Evolutionary conservation across 495 filamentous ascomycete genomes (phyloP), one percentile per base, ranked within the genome.

Genomic region (Thozetella sp.): DNA sequence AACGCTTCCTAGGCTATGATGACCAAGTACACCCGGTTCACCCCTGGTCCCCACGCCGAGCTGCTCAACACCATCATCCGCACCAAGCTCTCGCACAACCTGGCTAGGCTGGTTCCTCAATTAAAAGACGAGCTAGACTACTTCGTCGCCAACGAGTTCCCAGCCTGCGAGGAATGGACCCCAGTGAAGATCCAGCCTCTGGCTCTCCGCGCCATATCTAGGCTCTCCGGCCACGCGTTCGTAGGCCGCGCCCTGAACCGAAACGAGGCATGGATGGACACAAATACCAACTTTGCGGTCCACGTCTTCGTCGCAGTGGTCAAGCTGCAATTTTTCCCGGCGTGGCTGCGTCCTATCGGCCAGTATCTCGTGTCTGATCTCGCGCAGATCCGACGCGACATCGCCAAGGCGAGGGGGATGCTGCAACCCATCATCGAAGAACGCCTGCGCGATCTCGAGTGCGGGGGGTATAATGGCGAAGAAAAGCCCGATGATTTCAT

Each of bases 241-340:
- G 72, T 74, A n/a, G 72, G 72, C 2, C 62, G 68, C 1, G 27
- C 56, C 22, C 53, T 74, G 22, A 72, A 67, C 54, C 66, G 72
- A 19, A 53, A 63, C 19, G 72, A 74, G 55, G 68, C 69, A 26
- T 74, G 72, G 72, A 69, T 74, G 68, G 54, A 66, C 40, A 67
- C 70, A 53, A 72, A 61, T 62, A 65, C 71, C 51, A 72, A 71
- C 59, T 74, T 71, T 40, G 72, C 72, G 25, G 54, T 72, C 17
- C 67, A 69, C 50, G 72, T 70, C 48, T 74, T 74, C 55, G 64
- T 74, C 59, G 70, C 72, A 4, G 70, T 74, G 1, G 70, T 66
- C 45, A 74, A 74, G 59, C 51, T 74, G 46, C 72, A 74, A 27
- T 65, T 74, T 57, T 72, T 74, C 61, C 72, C 72, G 27, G 67